Percentiles rank a stretch among this genome's conserved stretches.
Conservation (phyloP, 257 asterid genomes). For the Osmanthus fragrans region DNA sequence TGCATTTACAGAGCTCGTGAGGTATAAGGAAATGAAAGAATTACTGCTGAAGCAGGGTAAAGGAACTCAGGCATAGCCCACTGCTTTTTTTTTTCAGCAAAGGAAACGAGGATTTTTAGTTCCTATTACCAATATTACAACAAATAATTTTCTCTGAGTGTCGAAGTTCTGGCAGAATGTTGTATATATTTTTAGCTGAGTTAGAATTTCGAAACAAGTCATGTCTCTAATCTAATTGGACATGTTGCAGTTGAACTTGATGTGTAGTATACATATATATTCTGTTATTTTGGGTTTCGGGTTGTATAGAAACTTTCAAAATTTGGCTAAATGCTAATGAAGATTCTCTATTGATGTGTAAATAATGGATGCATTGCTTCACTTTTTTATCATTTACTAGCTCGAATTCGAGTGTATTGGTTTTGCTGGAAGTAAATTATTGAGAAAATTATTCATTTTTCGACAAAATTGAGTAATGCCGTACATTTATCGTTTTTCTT, state of each 20-base stretch:
- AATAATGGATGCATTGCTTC: neutral
- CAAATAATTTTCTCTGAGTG: neutral
- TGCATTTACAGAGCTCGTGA: slow-evolving; percentile 61
- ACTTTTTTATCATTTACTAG: too few relatives aligned
- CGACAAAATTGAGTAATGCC: too few relatives aligned
- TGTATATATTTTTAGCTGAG: neutral
- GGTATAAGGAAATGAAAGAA: slow-evolving; percentile 49
- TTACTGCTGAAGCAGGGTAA: slow-evolving; percentile 45
- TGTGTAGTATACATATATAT: neutral
- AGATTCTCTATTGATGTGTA: neutral
- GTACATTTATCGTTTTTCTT: too few relatives aligned
- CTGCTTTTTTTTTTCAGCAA: neutral
- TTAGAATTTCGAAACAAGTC: neutral
- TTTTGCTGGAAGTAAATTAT: too few relatives aligned
- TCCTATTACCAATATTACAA: neutral
- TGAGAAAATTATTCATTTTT: too few relatives aligned
- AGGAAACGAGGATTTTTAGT: neutral
- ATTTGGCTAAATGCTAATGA: neutral
- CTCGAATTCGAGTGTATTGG: too few relatives aligned
- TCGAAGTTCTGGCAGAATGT: neutral
- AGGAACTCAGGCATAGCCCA: slow-evolving; percentile 24
- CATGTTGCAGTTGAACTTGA: neutral
- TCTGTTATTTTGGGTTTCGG: neutral
- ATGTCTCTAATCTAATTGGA: neutral
- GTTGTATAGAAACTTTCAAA: neutral